Base-by-base conservation (phyloP, 2,329 filamentous ascomycete species). In the Hirsutella rhossiliensis region DNA sequence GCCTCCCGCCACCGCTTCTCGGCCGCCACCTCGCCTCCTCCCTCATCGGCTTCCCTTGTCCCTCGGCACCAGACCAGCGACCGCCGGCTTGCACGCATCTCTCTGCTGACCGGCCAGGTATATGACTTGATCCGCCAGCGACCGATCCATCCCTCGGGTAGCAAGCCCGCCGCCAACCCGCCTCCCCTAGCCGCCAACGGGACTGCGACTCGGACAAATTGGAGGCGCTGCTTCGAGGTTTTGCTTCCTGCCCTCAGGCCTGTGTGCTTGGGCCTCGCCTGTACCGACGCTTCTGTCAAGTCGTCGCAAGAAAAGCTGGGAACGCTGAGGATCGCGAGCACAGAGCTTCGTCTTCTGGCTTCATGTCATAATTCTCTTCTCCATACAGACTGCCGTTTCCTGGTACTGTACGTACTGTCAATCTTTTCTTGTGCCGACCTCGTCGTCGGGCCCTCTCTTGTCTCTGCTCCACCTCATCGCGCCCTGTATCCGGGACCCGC, bases 311-410 rank as follows among this genome's bases (percentile, higher is more conserved):
- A 44, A n/a, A 41, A 43, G 43, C 41, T 45, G 36, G 42, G 18
- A 37, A 46, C 41, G 49, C 40, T 46, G 50, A 56, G 54, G 62
- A 61, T 57, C 58, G 60, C 54, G 72, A 76, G 76, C 72, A 79
- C 65, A 78, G 75, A 80, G 76, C 76, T 78, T 76, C 74, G 65
- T 79, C 74, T 76, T 71, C 63, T 61, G 55, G 58, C 40, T 34
- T 40, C 36, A 40, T 47, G 43, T 45, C 40, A 42, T 44, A 41
- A 28, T 41, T 47, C 37, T 38, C 40, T 36, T 43, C 38, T 20
- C 40, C 28, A 43, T 41, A 40, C 45, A 29, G 9, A n/a, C 39
- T 34, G 27, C 39, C 15, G 20, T 40, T 42, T 12, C 15, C 31
- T 40, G 50, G 66, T 68, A 72, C 63, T 76, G 73, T 76, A 77